Evolutionary conservation across 768 basidiomycete genomes (phyloP), one percentile per base, ranked within the genome.

Genomic region (Xanthoconium purpureum): DNA sequence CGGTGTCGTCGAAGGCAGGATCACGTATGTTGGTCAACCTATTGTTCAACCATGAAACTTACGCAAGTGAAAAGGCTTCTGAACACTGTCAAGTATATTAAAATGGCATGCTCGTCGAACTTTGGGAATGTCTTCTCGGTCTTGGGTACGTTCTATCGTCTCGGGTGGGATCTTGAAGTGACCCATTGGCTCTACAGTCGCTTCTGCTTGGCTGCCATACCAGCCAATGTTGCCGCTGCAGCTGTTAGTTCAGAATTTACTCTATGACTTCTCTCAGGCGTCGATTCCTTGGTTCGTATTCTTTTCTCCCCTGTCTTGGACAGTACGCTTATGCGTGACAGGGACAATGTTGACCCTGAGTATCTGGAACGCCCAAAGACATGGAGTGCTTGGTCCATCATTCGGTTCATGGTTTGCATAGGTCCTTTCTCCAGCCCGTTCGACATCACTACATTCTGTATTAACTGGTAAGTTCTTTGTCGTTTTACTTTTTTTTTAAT

Each of bases 261-360:
- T 73, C 2, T 73, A 73, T 49, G 74, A 73, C 54, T 74, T 73
- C 45, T 73, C 74, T 29, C 72, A 73, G 13, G 72, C 60, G 20
- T 72, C 72, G 1, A 73, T 73, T 52, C 72, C 74, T 38, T 73
- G 72, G 71, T 72, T 53, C 15, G 61, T 44, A 38, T 7, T 29
- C 28, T 52, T 24, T 18, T 14, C 14, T 42, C 7, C 15, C 24
- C 24, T 29, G 47, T 49, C 18, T 2, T 32, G 14, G n/a, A 50
- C 37, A 14, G n/a, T 24, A 37, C 10, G 39, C 51, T 63, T 15
- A 73, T 45, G 12, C 18, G 12, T 39, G 14, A 12, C 43, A 70
- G 69, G 74, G 72, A 73, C 51, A 74, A 75, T 14, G 74, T 73
- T 52, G 74, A 73, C 52, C 69, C 71, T 1, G 74, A 73, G 58